Base-by-base conservation (phyloP, 73 alveolate genomes). In the Paramecium primaurelia region DNA sequence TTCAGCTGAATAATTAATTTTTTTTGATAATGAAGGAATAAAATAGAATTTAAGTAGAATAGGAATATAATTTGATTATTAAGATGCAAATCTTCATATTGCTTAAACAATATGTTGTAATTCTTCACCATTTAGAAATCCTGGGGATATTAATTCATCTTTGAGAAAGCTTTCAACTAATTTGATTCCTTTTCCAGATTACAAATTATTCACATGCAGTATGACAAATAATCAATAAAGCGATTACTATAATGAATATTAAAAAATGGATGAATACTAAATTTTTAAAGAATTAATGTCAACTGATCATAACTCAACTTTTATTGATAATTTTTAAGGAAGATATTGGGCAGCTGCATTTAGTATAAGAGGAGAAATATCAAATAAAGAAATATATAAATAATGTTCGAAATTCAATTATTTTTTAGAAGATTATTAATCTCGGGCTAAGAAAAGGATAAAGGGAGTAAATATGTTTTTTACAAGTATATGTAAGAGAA, bases 21-120 rank as follows among this genome's bases (percentile, higher is more conserved):
- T 64, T 64, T 64, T 25, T 28, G 84, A 64, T 28, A 64, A 64
- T 28, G 6, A 64, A 64, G 84, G 51, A 3, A 51, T 64, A 16
- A 28, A 64, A 28, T 28, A 32, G 28, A 64, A 64, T 64, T 28
- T 34, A 32, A 34, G 6, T 64, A 28, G 84, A 32, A 6, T 64
- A 14, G 84, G 84, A 28, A 32, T 32, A 28, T 2, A 28, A 28
- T 64, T 32, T 28, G 6, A 64, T 4, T 64, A 28, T 10, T 22
- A 64, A 16, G 84, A 64, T 32, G 84, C 49, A 2, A 64, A 64
- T 64, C 51, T 3, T 32, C 47, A 11, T 32, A 12, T 64, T 25
- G 45, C 84, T 32, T 64, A 64, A 64, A 64, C 51, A 32, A 64
- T 64, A 64, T 64, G 84, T 26, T 64, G 84, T n/a, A 64, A 64